Evolutionary conservation across 1,284 basidiomycete genomes (phyloP).

Genomic region (Fomitopsis betulina): DNA sequence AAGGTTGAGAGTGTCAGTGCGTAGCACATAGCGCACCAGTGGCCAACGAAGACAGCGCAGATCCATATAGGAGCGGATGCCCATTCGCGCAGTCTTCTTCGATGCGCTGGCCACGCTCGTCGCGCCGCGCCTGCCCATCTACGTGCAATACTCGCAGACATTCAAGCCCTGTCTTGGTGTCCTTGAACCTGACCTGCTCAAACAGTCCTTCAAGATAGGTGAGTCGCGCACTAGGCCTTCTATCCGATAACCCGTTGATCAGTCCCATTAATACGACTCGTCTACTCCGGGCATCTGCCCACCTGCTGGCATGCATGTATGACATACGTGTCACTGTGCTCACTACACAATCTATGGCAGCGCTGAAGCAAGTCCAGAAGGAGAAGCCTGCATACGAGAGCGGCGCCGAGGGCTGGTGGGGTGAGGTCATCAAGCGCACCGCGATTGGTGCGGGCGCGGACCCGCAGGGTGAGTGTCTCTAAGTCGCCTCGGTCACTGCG

Average conservation of each 20-base stretch:
- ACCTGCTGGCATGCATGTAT: not conserved
- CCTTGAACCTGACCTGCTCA: constrained; percentile 47
- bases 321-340: not conserved
- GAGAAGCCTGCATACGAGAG: constrained; percentile 50
- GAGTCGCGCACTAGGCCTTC: constrained; percentile 9
- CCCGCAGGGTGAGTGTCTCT: constrained; percentile 37
- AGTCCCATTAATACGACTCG: not conserved
- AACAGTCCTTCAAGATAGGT: constrained; percentile 66
- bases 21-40: not conserved
- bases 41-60: too few relatives aligned
- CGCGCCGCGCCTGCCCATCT: constrained; percentile 57
- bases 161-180: constrained; percentile 61
- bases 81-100: constrained; percentile 61
- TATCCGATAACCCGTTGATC: not conserved
- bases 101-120: constrained; percentile 70
- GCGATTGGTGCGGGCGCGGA: constrained; percentile 70
- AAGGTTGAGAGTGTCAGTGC: too few relatives aligned
- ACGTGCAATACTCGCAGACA: constrained; percentile 63
- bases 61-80: constrained; percentile 1
- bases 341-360: constrained; percentile 29
- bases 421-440: constrained; percentile 64
- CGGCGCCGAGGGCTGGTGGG: constrained; percentile 63
- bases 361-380: constrained; percentile 56
- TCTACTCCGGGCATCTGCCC: not conserved
- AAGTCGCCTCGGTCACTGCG: not conserved